A percentile compares a stretch with the other conserved stretches of the same genome.
Conservation (phyloP, 352 stramenopile genomes). For the Phytophthora boehmeriae region DNA sequence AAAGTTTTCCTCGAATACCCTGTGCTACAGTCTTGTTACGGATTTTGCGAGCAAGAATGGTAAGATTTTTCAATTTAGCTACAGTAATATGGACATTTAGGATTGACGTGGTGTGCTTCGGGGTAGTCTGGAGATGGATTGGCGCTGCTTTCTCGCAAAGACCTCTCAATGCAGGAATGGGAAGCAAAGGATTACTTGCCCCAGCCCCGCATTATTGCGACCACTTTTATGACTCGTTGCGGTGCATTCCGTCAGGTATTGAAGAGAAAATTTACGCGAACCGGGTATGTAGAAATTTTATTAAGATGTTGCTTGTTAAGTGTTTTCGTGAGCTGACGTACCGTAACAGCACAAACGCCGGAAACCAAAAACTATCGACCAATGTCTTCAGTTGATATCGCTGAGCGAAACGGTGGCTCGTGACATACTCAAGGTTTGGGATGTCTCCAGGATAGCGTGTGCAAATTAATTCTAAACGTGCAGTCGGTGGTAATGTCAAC, state of each 20-base stretch:
- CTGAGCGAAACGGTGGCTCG: conserved; percentile 11
- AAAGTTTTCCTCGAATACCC: conserved; percentile 55
- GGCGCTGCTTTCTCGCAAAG: conserved; percentile 56
- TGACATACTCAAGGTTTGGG: conserved; percentile 38
- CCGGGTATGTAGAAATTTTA: conserved; percentile 35
- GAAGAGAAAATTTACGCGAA: conserved; percentile 70
- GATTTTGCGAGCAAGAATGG: conserved; percentile 53
- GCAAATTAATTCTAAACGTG: neutral
- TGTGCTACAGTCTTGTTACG: conserved; percentile 85
- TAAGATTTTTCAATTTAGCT: no score
- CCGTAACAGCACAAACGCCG: conserved; percentile 26
- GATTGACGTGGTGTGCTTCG: neutral
- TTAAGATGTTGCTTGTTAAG: neutral
- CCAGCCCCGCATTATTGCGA: conserved; percentile 52
- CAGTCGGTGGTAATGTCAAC: neutral
- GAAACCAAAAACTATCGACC: conserved; percentile 22
- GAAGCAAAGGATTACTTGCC: conserved; percentile 46
- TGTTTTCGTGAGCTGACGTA: neutral
- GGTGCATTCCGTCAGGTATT: conserved; percentile 44
- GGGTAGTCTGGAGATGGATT: conserved; percentile 52
- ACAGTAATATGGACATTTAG: neutral
- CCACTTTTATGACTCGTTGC: conserved; percentile 59
- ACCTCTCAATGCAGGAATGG: conserved; percentile 60
- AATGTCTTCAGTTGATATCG: conserved; percentile 34
- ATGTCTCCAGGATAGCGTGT: neutral